These are phyloP conservation scores for Hyaloperonospora arabidopsidis DNA, from an alignment of 352 stramenopile genomes.

Conservation along the genomic window DNA sequence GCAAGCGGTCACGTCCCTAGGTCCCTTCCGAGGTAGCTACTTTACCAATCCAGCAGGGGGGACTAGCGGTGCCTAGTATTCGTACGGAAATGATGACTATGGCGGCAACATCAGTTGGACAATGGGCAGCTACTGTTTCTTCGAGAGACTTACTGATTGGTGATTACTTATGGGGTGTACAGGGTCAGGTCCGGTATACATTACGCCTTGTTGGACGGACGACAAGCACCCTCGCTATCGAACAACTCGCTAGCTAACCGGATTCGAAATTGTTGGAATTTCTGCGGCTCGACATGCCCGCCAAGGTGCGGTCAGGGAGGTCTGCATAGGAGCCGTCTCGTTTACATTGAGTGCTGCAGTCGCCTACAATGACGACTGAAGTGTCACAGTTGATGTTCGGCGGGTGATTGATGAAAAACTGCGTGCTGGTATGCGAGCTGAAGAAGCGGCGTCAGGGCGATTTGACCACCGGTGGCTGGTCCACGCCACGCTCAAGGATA, in stretches of 20 bases:
- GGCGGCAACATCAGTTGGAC: not conserved
- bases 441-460: too few species aligned
- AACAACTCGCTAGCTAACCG: not conserved
- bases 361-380: not conserved
- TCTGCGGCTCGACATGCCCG: too few species aligned
- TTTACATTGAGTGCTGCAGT: not conserved
- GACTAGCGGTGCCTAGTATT: not conserved
- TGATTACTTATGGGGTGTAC: not conserved
- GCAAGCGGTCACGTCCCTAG: not conserved
- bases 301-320: not conserved
- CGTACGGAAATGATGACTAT: not conserved
- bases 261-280: not conserved
- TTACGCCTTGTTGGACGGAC: not conserved
- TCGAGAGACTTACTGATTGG: not conserved
- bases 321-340: not conserved
- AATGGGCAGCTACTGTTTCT: not conserved
- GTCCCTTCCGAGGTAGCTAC: not conserved
- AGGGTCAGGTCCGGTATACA: not conserved
- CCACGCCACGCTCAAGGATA: not conserved
- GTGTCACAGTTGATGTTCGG: not conserved
- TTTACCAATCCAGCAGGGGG: conserved; percentile 1
- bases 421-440: too few species aligned
- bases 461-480: not conserved
- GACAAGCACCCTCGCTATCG: too few species aligned
- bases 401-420: not conserved